phyloP scores from a whole-genome alignment of 306 rosid genomes.

The Trichosanthes cucumerina region DNA sequence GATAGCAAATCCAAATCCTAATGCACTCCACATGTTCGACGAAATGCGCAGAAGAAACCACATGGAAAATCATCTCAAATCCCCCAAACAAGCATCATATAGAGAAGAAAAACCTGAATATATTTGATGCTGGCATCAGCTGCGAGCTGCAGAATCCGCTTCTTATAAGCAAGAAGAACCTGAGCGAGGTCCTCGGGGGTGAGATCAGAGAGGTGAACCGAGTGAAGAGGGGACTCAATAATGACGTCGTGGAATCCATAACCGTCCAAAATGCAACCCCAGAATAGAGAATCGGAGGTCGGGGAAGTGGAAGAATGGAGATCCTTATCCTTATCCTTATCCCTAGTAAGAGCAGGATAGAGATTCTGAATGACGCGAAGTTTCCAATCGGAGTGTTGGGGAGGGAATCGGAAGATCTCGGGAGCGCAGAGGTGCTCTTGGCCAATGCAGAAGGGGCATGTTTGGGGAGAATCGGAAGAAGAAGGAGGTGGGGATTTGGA shows the following conservation, averaged over 20 bases:
- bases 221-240: constrained; percentile 59
- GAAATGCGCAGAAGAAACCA: neutral
- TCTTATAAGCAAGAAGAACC: constrained; percentile 31
- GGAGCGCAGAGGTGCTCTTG: constrained; percentile 74
- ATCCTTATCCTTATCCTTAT: neutral
- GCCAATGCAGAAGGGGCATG: constrained; percentile 77
- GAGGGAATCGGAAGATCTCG: constrained; percentile 65
- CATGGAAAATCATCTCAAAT: neutral
- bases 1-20: neutral
- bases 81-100: neutral
- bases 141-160: constrained; percentile 36
- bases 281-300: neutral
- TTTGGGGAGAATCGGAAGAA: constrained; percentile 15
- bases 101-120: constrained; percentile 39
- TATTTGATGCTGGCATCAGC: constrained; percentile 35
- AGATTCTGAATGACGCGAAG: constrained; percentile 72
- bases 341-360: constrained; percentile 48
- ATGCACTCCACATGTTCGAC: neutral
- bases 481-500: constrained; percentile 43
- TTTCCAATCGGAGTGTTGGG: constrained; percentile 40
- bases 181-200: constrained; percentile 24
- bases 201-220: constrained; percentile 44
- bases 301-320: neutral
- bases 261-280: constrained; percentile 33
- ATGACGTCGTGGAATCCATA: constrained; percentile 72